Evolutionary conservation across 306 rosid species (phyloP), one percentile per base, ranked within the genome.

Genomic region (Adenanthera pavonina): DNA sequence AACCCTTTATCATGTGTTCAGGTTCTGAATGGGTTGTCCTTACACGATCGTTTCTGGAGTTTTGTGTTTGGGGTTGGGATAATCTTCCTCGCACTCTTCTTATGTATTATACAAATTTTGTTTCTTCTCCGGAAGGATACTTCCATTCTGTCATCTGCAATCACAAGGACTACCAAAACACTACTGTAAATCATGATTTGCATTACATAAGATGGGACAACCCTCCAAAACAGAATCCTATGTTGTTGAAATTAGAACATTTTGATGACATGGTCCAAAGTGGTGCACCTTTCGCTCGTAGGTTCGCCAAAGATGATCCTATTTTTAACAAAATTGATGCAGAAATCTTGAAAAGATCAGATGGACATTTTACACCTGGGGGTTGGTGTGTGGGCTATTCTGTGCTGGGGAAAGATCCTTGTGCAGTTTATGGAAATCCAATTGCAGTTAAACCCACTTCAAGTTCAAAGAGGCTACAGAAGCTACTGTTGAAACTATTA

Each of bases 61-160:
- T 91, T 77, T 93, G 97, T 25, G 79, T 95, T 64, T 88, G 88
- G 90, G 97, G 99, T 77, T 91, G 97, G 97, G 99, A 93, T 72
- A 93, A 95, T 86, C 97, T 95, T 69, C 97, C 97, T 7, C 96
- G 94, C 38, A 92, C 95, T 46, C 94, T 93, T 79, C 97, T 95
- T 10, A 88, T 95, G 97, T 95, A 91, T 80, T 92, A 90, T 76
- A 90, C 99, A 12, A 95, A 92, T 81, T 89, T 89, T 86, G 75
- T 89, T 64, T 88, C 97, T 6, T 92, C 99, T 19, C 68, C 89
- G 6, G 99, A 95, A 80, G 96, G 98, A 48, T 95, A 95, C 90
- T 95, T 95, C 76, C 99, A 95, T 47, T 90, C 97, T 0, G 94
- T 92, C 72, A 84, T 87, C 25, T 95, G 99, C 86, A 95, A 93